Conservation (phyloP, 352 stramenopile species). For the Pythium grandisporangium region DNA sequence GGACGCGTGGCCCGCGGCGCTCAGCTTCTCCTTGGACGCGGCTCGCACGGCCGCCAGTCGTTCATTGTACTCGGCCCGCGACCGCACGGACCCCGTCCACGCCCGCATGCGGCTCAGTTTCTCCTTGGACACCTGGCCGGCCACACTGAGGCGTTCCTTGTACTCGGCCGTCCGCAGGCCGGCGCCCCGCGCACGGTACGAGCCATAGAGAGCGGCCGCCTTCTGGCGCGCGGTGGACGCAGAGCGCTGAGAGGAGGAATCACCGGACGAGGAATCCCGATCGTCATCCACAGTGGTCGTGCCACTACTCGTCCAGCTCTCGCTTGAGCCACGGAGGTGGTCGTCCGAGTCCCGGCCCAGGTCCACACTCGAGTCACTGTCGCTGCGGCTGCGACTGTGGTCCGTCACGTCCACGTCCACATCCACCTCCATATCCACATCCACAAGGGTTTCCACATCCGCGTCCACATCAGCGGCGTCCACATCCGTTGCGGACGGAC, state of each 20-base stretch:
- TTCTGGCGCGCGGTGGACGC: constrained; percentile 9
- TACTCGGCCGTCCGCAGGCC: background rate
- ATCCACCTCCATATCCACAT: background rate
- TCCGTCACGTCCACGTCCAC: background rate
- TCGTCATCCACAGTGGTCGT: background rate
- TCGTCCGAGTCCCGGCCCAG: constrained; percentile 1
- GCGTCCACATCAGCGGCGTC: background rate
- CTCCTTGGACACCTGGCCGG: constrained; percentile 12
- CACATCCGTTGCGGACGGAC: constrained; percentile 3
- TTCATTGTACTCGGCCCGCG: constrained; percentile 13
- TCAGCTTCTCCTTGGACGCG: background rate
- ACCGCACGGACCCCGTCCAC: constrained; percentile 4
- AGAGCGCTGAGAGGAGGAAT: constrained; percentile 4
- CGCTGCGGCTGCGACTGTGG: constrained; percentile 5
- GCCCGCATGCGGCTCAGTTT: constrained; percentile 5
- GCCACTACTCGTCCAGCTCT: background rate
- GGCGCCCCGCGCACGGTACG: constrained; percentile 6
- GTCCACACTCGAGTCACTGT: constrained; percentile 9
- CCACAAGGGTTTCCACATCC: background rate
- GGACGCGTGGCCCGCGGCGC: no score
- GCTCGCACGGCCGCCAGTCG: background rate
- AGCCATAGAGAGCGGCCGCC: constrained; percentile 6
- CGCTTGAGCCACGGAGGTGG: background rate
- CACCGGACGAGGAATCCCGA: background rate
- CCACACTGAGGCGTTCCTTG: constrained; percentile 5